Evolutionary conservation across 345 rosid species (phyloP), one percentile per base, ranked within the genome.

Genomic region (Eucalyptus polybractea): DNA sequence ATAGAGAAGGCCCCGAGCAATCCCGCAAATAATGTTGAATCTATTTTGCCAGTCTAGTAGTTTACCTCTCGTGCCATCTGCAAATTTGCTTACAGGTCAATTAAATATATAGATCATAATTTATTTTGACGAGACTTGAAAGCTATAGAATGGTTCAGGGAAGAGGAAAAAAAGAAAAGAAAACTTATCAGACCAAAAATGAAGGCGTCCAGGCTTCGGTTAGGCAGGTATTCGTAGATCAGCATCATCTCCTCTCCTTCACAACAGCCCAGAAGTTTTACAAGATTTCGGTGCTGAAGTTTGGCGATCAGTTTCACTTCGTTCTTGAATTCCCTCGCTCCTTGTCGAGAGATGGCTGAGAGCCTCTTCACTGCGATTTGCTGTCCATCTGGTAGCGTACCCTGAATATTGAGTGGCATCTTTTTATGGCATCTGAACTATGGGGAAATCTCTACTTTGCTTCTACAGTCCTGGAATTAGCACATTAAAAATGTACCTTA

Each of bases 351-450:
- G 88, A 83, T 89, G 58, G 33, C 80, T 0, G 95, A 93, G 21
- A 94, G 92, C 89, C 95, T 93, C 76, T 95, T 95, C 80, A 95
- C 93, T 13, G 94, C 96, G 10, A 95, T 92, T 88, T 94, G 93
- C 60, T 90, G 92, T 33, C 95, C 94, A 88, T 91, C 90, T 33
- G 10, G 22, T 6, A 95, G 87, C 25, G 53, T 91, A 10, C 96
- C 95, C 95, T 95, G 89, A 40, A 37, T 42, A 50, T 47, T 13
- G 9, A 50, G 42, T 50, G 42, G 50, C 80, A 15, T 24, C 54
- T 88, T 67, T 49, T 50, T 65, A 31, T 12, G 31, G 83, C 53
- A 33, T 53, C 42, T 31, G 62, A 51, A 45, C 40, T 86, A 42
- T 21, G 29, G 87, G 56, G 58, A 86, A 47, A 45, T 31, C 40